Evolutionary conservation across 768 basidiomycete species (phyloP).

Genomic region (Tricholoma hemisulphureum): DNA sequence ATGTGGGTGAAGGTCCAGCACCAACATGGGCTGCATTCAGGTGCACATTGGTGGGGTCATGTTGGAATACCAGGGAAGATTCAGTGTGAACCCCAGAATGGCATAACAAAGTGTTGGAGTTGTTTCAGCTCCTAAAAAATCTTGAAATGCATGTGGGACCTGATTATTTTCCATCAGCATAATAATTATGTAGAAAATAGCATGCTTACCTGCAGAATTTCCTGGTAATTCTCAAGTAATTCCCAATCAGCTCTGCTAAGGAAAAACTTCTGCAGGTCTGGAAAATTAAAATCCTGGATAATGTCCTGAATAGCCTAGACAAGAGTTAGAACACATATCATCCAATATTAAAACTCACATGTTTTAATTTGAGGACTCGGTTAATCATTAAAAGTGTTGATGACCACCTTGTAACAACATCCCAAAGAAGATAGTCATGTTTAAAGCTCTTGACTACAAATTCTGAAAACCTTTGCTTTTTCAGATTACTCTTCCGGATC

Average conservation of each 20-base stretch:
- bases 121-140: slow-evolving; percentile 19
- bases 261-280: slow-evolving; percentile 23
- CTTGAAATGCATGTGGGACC: slow-evolving; percentile 26
- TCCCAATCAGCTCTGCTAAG: slow-evolving; percentile 23
- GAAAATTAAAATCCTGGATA: slow-evolving; percentile 15
- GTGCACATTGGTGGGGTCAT: too few species aligned
- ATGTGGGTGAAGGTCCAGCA: too few species aligned
- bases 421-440: slow-evolving; percentile 18
- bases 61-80: too few species aligned
- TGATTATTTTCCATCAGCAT: background rate
- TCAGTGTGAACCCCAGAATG: slow-evolving; percentile 18
- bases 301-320: slow-evolving; percentile 25
- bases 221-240: slow-evolving; percentile 14
- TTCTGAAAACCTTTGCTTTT: slow-evolving; percentile 17
- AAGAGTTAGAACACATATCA: background rate
- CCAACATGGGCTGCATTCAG: too few species aligned
- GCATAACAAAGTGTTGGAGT: slow-evolving; percentile 21
- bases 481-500: background rate
- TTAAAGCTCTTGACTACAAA: slow-evolving; percentile 1
- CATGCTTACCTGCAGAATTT: slow-evolving; percentile 16
- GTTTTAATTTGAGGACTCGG: slow-evolving; percentile 21
- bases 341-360: slow-evolving; percentile 11
- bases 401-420: slow-evolving; percentile 29
- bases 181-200: background rate
- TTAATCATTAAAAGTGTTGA: slow-evolving; percentile 31